phyloP scores from a whole-genome alignment of 2,329 filamentous ascomycete genomes.

The Alternaria triticina region DNA sequence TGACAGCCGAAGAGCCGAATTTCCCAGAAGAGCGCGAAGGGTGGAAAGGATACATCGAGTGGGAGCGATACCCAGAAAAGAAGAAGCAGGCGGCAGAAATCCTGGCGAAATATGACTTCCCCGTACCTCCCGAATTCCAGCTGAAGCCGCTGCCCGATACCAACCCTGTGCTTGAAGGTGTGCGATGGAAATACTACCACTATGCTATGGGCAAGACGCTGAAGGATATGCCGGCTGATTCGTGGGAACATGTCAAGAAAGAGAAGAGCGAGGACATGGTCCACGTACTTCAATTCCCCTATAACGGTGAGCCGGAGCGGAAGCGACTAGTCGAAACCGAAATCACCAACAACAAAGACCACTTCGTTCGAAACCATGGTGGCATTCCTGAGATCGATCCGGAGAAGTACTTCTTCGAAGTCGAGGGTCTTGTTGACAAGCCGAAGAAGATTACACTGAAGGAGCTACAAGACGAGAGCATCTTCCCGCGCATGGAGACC shows the following conservation, averaged over 20 bases:
- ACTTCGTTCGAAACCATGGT: slow-evolving; percentile 75
- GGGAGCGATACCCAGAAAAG: slow-evolving; percentile 66
- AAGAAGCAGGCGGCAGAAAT: slow-evolving; percentile 65
- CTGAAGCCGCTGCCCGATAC: slow-evolving; percentile 50
- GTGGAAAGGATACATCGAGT: slow-evolving; percentile 63
- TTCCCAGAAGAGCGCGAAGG: slow-evolving; percentile 55
- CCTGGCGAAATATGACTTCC: slow-evolving; percentile 60
- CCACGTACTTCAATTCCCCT: slow-evolving; percentile 56
- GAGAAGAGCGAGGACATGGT: slow-evolving; percentile 57
- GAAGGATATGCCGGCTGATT: slow-evolving; percentile 61
- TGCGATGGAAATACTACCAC: slow-evolving; percentile 56
- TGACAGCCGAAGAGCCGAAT: slow-evolving; percentile 32
- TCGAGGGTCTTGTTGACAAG: slow-evolving; percentile 67
- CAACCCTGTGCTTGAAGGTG: slow-evolving; percentile 54
- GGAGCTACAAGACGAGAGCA: slow-evolving; percentile 65
- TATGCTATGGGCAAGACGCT: slow-evolving; percentile 51
- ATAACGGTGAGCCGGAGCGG: slow-evolving; percentile 55
- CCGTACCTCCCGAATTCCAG: slow-evolving; percentile 55
- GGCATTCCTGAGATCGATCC: slow-evolving; percentile 71
- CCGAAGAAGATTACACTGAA: slow-evolving; percentile 64
- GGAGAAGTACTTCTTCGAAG: slow-evolving; percentile 59
- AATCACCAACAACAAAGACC: slow-evolving; percentile 67
- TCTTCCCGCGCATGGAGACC: slow-evolving; percentile 66
- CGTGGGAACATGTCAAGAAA: slow-evolving; percentile 53
- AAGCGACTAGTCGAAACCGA: slow-evolving; percentile 63